These are phyloP conservation scores for Vigna reflexopilosa DNA, from an alignment of 306 rosid species.

Conservation along the genomic window DNA sequence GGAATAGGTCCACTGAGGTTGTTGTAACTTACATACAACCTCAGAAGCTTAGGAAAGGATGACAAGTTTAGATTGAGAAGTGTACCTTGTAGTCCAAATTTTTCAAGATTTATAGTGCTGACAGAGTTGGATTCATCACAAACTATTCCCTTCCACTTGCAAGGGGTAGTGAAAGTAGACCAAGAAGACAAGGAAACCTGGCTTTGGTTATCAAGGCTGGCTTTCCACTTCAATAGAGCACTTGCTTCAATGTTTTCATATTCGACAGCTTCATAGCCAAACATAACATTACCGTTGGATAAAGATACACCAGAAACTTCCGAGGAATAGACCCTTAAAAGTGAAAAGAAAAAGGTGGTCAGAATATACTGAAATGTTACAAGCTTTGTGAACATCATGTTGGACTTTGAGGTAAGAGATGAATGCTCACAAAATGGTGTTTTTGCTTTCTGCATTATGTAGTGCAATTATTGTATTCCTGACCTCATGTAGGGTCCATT, in stretches of 20 bases:
- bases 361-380: background rate
- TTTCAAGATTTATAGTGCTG: slow-evolving; percentile 25
- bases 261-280: background rate
- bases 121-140: slow-evolving; percentile 39
- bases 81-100: slow-evolving; percentile 43
- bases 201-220: slow-evolving; percentile 47
- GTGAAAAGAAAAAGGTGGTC: slow-evolving; percentile 15
- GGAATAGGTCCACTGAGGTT: slow-evolving; percentile 40
- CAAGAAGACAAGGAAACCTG: slow-evolving; percentile 43
- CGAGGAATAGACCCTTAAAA: slow-evolving; percentile 11
- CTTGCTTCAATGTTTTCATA: slow-evolving; percentile 27
- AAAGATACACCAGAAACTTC: background rate
- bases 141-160: slow-evolving; percentile 42
- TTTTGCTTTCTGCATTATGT: slow-evolving; percentile 15
- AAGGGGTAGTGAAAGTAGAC: slow-evolving; percentile 30
- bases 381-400: slow-evolving; percentile 36
- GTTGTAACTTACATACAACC: slow-evolving; percentile 34
- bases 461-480: background rate
- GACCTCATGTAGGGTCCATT: slow-evolving; percentile 13
- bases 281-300: background rate
- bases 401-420: background rate
- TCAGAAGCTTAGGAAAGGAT: slow-evolving; percentile 41
- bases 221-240: slow-evolving; percentile 45
- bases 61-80: slow-evolving; percentile 45
- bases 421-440: background rate